Conservation (phyloP, 352 stramenopile species). For the Globisporangium orthogonon region DNA sequence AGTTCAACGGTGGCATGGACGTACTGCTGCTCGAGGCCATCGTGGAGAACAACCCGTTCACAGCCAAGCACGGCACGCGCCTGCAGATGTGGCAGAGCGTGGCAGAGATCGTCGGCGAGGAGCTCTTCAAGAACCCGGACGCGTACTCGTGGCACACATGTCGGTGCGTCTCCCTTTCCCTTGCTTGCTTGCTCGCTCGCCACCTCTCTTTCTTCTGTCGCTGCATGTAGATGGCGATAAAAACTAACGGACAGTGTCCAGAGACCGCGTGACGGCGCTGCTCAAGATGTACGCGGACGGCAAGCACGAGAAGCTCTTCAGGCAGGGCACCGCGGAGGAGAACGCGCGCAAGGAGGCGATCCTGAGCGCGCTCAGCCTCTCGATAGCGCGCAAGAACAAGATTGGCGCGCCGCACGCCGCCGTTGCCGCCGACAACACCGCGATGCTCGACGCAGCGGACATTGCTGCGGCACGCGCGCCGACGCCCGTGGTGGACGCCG, state of each 20-base stretch:
- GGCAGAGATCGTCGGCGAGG: slow-evolving; percentile 49
- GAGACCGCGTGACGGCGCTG: slow-evolving; percentile 66
- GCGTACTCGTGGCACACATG: slow-evolving; percentile 84
- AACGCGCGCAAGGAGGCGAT: slow-evolving; percentile 64
- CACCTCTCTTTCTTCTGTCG: no score
- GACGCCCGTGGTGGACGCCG: background rate
- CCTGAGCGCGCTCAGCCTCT: slow-evolving; percentile 49
- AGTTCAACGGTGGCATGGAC: slow-evolving; percentile 77
- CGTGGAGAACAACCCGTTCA: slow-evolving; percentile 69
- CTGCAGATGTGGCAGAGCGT: slow-evolving; percentile 80
- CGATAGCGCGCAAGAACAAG: slow-evolving; percentile 43
- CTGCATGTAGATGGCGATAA: background rate
- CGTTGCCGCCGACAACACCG: slow-evolving; percentile 9
- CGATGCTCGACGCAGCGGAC: slow-evolving; percentile 13
- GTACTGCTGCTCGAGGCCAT: slow-evolving; percentile 69
- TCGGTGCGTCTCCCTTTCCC: slow-evolving; percentile 27
- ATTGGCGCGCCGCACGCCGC: slow-evolving; percentile 15
- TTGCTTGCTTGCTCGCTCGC: no score
- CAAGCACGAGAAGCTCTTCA: slow-evolving; percentile 83
- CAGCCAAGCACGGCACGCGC: slow-evolving; percentile 74
- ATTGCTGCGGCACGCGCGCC: background rate
- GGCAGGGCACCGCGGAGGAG: slow-evolving; percentile 63
- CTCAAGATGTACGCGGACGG: slow-evolving; percentile 76
- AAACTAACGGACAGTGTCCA: slow-evolving; percentile 4
- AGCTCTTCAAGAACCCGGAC: slow-evolving; percentile 55